These are phyloP conservation scores for Lactifluus subvellereus DNA, from an alignment of 768 basidiomycete genomes.

Conservation along the genomic window DNA sequence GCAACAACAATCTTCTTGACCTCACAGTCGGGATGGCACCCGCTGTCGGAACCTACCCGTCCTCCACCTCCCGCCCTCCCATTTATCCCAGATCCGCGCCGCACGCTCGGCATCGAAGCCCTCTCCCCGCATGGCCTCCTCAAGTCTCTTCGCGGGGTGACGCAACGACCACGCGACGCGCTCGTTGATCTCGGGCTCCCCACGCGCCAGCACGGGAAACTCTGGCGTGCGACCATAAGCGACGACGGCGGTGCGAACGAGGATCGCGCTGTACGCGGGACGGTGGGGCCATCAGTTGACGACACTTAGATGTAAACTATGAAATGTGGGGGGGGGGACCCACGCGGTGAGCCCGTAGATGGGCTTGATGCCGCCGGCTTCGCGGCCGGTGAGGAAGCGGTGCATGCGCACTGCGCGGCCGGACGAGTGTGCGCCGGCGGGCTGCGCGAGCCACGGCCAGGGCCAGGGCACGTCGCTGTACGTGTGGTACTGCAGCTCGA, in stretches of 20 bases:
- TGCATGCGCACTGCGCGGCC: conserved; percentile 48
- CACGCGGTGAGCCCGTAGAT: conserved; percentile 85
- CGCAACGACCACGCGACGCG: conserved; percentile 42
- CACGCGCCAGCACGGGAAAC: conserved; percentile 41
- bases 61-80: conserved; percentile 15
- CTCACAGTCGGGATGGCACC: conserved; percentile 8
- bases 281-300: not conserved
- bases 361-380: conserved; percentile 82
- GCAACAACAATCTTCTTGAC: not conserved
- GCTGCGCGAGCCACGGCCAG: conserved; percentile 33
- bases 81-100: conserved; percentile 20
- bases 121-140: conserved; percentile 28
- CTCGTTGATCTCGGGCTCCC: conserved; percentile 37
- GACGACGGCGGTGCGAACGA: conserved; percentile 44
- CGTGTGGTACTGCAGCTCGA: conserved; percentile 60
- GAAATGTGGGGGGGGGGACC: conserved; percentile 29
- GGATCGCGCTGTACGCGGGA: conserved; percentile 39
- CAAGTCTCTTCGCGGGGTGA: conserved; percentile 25
- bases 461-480: conserved; percentile 48
- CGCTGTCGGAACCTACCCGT: not conserved
- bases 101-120: conserved; percentile 26
- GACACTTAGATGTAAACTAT: no score
- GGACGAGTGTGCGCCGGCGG: not conserved
- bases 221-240: conserved; percentile 45
- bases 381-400: conserved; percentile 79